Evolutionary conservation across 257 asterid species (phyloP).

Genomic region (Nicotiana tomentosiformis): DNA sequence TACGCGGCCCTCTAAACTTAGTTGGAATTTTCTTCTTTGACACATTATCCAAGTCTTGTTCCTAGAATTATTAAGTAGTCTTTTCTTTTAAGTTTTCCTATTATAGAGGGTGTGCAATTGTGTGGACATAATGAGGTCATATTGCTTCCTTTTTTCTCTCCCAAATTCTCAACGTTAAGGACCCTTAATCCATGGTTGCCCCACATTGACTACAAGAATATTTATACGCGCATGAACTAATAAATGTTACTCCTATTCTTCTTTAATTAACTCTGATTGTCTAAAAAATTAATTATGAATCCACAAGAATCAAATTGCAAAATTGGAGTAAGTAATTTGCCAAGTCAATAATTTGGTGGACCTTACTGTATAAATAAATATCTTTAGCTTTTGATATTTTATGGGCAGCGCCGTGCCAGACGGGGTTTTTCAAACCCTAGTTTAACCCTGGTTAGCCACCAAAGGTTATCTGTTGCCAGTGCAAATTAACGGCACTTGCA

Average conservation of each 20-base stretch:
- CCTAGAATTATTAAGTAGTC: no score
- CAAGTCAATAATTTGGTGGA: not conserved
- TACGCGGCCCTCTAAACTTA: no score
- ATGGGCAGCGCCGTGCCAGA: not conserved
- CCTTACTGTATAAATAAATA: not conserved
- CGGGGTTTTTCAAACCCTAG: not conserved
- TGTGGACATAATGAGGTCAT: not conserved
- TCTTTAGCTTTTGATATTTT: not conserved
- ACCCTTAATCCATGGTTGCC: no score
- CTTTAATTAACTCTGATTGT: not conserved
- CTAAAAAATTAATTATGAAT: not conserved
- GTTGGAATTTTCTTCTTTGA: no score
- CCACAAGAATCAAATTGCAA: not conserved
- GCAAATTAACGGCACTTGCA: not conserved
- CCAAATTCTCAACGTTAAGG: no score
- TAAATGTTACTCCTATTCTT: not conserved
- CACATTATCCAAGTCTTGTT: no score
- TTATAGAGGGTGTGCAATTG: no score
- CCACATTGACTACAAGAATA: not conserved
- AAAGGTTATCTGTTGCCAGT: not conserved
- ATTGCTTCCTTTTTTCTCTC: not conserved
- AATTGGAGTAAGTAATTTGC: not conserved
- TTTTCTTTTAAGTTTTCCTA: no score
- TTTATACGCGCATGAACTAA: not conserved
- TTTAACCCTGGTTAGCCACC: conserved; percentile 1